Evolutionary conservation across 306 rosid species (phyloP).

Genomic region (Castanospermum australe): DNA sequence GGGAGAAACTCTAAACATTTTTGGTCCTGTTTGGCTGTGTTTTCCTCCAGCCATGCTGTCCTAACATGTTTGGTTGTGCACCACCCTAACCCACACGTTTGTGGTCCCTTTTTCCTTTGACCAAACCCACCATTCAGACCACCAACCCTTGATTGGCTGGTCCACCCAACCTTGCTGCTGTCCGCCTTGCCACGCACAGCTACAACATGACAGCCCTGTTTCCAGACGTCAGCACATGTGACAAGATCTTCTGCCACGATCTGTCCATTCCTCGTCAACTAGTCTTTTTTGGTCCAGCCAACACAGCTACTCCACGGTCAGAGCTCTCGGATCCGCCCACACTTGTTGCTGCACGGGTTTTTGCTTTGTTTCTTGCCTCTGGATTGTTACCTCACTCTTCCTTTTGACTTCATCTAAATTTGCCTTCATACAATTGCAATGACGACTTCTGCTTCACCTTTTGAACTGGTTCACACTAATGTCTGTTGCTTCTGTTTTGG

Average conservation of each 20-base stretch:
- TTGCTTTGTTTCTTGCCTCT: background rate
- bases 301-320: background rate
- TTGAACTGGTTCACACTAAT: background rate
- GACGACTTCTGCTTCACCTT: background rate
- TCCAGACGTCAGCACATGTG: background rate
- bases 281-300: background rate
- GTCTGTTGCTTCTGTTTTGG: background rate
- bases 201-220: background rate
- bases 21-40: slow-evolving; percentile 6
- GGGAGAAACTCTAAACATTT: background rate
- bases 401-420: background rate
- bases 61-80: background rate
- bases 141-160: background rate
- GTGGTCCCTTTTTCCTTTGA: background rate
- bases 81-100: background rate
- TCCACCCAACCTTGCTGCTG: background rate
- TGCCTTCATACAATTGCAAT: background rate
- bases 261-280: background rate
- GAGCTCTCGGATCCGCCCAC: background rate
- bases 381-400: background rate
- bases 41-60: background rate
- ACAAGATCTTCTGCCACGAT: slow-evolving; percentile 8
- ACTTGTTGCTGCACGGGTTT: background rate
- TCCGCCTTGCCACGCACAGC: slow-evolving; percentile 4
- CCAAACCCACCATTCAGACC: slow-evolving; percentile 14